Evolutionary conservation across 441 rosid genomes (phyloP).

Genomic region (Corymbia citriodora): DNA sequence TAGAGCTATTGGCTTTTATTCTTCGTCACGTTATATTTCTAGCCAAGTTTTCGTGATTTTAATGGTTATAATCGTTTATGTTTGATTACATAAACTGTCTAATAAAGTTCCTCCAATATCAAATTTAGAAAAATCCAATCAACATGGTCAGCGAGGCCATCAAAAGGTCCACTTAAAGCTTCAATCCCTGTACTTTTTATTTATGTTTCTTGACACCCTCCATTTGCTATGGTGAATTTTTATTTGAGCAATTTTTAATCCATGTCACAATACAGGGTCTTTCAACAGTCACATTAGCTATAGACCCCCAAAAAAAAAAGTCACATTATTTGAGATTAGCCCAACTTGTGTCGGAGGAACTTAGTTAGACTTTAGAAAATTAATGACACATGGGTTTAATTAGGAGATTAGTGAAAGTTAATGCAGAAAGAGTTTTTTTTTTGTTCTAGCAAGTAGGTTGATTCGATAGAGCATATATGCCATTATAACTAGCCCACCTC

Average conservation of each 20-base stretch:
- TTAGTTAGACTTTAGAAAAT: not conserved
- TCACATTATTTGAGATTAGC: not conserved
- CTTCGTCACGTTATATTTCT: not conserved
- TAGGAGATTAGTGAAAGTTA: not conserved
- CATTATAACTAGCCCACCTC: not conserved
- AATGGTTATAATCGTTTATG: not conserved
- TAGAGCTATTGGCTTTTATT: not conserved
- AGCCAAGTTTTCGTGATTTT: not conserved
- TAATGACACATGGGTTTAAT: not conserved
- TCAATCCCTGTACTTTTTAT: not conserved
- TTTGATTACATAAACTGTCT: not conserved
- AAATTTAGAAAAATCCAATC: not conserved
- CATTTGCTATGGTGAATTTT: not conserved
- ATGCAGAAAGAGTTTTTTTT: not conserved
- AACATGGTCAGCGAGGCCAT: not conserved
- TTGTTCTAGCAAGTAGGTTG: not conserved
- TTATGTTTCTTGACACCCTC: not conserved
- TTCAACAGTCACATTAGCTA: not conserved
- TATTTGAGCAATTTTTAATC: not conserved
- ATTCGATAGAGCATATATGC: not conserved
- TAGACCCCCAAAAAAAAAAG: too few relatives aligned
- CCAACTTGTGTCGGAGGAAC: accelerated
- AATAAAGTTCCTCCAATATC: not conserved
- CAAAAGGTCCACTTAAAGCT: accelerated
- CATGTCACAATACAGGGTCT: accelerated